Base-by-base conservation (phyloP, 805 yeast genomes). In the Candida cerambycidarum region DNA sequence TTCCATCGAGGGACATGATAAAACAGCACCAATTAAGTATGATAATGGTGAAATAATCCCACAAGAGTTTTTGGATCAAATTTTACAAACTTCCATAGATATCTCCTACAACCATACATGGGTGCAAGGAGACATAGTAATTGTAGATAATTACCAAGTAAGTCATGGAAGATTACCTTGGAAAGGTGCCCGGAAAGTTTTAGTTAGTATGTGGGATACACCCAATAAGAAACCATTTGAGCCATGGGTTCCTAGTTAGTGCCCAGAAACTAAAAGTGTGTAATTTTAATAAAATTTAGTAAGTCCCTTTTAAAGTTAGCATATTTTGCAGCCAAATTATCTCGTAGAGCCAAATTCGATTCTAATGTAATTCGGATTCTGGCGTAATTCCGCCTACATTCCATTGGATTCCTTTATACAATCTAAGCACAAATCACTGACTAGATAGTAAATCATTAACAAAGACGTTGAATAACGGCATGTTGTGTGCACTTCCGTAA, bases 141-240 rank as follows among this genome's bases (percentile, higher is more conserved):
- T 65, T 7, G 53, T 65, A n/a, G 64, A 65, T 44, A 65, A 65
- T 42, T 58, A 59, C 40, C 64, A 58, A 42, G 66, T 58, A 2
- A 56, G 63, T 38, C 69, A 65, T 47, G 71, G 69, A 0, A 49
- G 69, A 39, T 29, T 40, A 3, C 65, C 68, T 2, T 59, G 60
- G 55, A 48, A 52, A 15, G 66, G 67, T 3, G 55, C 51, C 4
- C 48, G 71, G 37, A 43, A 37, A n/a, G 50, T 65, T n/a, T 33
- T 62, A 17, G 67, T 61, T n/a, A 61, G 67, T 42, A 61, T 63
- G 66, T 65, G 70, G 69, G 68, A 63, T 38, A 43, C 39, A 3
- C 42, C 31, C 11, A 21, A 12, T 13, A 17, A 32, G 8, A 39
- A 19, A 15, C 31, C 29, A 15, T 36, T 19, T 16, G 39, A 36